These are phyloP conservation scores for Hypoxylon sp. DNA, from an alignment of 2,329 filamentous ascomycete genomes.

Conservation along the genomic window DNA sequence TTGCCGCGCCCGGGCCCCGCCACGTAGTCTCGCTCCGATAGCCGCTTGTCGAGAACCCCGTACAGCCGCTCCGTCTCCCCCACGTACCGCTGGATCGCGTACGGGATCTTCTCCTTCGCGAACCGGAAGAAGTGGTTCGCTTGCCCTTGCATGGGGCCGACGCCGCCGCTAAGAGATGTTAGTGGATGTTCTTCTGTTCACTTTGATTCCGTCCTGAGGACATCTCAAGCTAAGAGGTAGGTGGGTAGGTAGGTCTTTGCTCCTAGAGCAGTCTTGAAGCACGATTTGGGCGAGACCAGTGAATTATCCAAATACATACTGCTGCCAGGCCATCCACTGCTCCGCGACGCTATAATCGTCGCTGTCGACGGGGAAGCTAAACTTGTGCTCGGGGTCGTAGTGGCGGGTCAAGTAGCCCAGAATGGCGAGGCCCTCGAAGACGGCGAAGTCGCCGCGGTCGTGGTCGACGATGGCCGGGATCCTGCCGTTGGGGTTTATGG, in stretches of 20 bases:
- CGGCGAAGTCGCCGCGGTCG: constrained; percentile 70
- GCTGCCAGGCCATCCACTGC: constrained; percentile 79
- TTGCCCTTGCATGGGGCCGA: constrained; percentile 81
- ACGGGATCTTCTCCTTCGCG: constrained; percentile 78
- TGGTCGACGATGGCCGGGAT: constrained; percentile 78
- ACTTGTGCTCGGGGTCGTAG: constrained; percentile 78
- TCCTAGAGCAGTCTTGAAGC: not conserved
- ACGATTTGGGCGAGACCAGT: not conserved
- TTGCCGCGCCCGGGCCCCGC: constrained; percentile 69
- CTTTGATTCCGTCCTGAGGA: not conserved
- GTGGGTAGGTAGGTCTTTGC: not conserved
- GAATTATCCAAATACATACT: constrained; percentile 53
- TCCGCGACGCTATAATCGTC: constrained; percentile 62
- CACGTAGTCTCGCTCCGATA: constrained; percentile 67
- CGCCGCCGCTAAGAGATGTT: constrained; percentile 63
- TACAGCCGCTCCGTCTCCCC: constrained; percentile 84
- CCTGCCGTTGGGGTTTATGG: constrained; percentile 74
- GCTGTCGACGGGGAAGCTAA: constrained; percentile 68
- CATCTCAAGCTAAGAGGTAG: not conserved
- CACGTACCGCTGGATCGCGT: constrained; percentile 80
- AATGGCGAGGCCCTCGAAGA: constrained; percentile 84
- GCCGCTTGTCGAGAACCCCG: constrained; percentile 77
- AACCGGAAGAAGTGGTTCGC: constrained; percentile 80
- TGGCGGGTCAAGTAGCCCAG: constrained; percentile 80
- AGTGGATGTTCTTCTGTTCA: not conserved